Evolutionary conservation across 2,329 filamentous ascomycete genomes (phyloP).

Genomic region (Chaetomium sp.): DNA sequence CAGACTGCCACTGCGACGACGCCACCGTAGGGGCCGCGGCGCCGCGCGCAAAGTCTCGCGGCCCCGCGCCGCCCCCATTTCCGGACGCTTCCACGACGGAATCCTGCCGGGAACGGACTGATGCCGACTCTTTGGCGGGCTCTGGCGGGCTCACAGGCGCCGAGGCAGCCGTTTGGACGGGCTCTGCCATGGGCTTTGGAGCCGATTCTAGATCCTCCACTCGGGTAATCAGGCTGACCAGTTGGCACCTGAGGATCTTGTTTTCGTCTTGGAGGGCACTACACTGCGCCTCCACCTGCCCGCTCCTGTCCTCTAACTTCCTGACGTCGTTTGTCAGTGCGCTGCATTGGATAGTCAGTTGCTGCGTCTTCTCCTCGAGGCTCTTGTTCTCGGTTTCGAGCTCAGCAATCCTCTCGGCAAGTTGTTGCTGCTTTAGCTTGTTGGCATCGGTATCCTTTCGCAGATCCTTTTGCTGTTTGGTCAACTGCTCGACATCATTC

Average conservation of each 20-base stretch:
- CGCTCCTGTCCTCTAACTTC: neutral
- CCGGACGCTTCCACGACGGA: neutral
- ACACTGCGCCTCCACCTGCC: neutral
- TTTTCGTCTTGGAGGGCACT: conserved; percentile 18
- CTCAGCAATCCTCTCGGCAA: neutral
- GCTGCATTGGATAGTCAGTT: neutral
- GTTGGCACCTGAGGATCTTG: conserved; percentile 9
- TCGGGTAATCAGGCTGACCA: conserved; percentile 4
- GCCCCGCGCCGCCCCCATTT: neutral
- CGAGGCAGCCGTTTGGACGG: neutral
- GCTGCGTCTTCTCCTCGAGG: conserved; percentile 3
- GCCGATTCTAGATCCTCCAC: conserved; percentile 7
- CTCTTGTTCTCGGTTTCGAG: conserved; percentile 3
- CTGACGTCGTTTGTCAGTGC: conserved; percentile 1
- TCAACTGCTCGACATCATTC: conserved; percentile 12
- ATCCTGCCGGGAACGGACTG: neutral
- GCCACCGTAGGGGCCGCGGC: neutral
- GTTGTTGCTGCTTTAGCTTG: neutral
- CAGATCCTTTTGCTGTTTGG: neutral
- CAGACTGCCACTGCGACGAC: conserved; percentile 1
- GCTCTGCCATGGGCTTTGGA: neutral
- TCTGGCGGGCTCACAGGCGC: too few relatives aligned
- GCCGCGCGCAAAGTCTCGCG: neutral
- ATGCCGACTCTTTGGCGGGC: neutral
- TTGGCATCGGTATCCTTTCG: neutral